A percentile compares a stretch with the other conserved stretches of the same genome.
These are phyloP conservation scores for Eutreptiella sp. DNA, from an alignment of 208 protist genomes.

Conservation along the genomic window DNA sequence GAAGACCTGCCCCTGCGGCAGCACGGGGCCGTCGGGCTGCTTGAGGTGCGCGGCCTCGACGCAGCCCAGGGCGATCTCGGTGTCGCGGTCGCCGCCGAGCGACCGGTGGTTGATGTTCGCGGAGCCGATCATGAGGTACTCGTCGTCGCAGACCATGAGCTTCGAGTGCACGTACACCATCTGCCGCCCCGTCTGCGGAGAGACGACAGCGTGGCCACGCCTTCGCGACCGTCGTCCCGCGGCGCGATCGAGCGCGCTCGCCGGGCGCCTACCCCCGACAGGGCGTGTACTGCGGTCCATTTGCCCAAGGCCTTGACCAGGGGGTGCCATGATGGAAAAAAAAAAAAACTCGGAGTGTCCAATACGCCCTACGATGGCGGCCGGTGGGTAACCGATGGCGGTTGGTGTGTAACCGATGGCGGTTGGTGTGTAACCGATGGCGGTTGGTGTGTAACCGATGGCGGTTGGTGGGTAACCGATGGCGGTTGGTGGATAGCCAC, in stretches of 20 bases:
- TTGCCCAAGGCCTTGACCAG: too few relatives aligned
- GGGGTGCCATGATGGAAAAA: too few relatives aligned
- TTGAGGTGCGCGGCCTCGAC: background rate
- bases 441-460: too few relatives aligned
- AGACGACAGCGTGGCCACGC: background rate
- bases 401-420: too few relatives aligned
- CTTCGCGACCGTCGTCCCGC: background rate
- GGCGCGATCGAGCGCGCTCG: background rate
- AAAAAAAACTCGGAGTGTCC: too few relatives aligned
- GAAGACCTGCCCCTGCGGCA: background rate
- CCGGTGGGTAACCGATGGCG: too few relatives aligned
- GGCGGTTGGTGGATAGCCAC: too few relatives aligned
- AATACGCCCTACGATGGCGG: too few relatives aligned
- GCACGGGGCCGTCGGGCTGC: too few relatives aligned
- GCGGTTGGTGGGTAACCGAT: too few relatives aligned
- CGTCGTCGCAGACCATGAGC: conserved; percentile 43
- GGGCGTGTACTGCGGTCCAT: background rate
- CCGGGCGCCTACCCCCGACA: background rate
- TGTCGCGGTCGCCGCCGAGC: conserved; percentile 37
- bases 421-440: too few relatives aligned
- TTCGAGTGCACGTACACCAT: conserved; percentile 50
- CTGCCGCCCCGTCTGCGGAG: background rate
- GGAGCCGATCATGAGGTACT: conserved; percentile 23
- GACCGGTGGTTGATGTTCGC: conserved; percentile 51
- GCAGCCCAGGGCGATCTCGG: conserved; percentile 24